phyloP scores from a whole-genome alignment of 139 green algal species.

The Coelastrella sp. region DNA sequence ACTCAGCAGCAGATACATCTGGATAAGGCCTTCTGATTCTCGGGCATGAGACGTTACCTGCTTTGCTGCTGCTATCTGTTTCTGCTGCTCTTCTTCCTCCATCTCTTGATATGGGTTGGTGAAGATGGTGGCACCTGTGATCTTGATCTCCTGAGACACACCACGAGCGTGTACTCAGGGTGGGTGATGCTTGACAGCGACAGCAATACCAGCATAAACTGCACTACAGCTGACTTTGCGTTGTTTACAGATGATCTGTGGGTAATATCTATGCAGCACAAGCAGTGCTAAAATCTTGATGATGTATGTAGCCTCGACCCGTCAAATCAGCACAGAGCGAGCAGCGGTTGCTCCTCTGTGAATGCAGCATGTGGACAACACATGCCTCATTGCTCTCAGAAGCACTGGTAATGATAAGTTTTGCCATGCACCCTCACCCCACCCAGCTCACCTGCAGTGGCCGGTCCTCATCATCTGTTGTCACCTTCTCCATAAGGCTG shows the following conservation, averaged over 20 bases:
- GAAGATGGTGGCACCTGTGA: slow-evolving; percentile 88
- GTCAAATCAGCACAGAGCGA: not conserved
- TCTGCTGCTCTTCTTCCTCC: slow-evolving; percentile 75
- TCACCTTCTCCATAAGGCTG: slow-evolving; percentile 85
- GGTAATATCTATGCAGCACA: no score
- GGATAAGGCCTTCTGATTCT: not conserved
- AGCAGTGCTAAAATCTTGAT: no score
- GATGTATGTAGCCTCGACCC: not conserved
- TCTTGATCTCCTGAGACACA: slow-evolving; percentile 73
- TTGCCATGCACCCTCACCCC: not conserved
- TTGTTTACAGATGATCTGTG: no score
- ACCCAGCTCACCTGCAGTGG: slow-evolving; percentile 65
- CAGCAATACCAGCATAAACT: no score
- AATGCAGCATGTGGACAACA: no score
- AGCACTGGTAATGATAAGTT: not conserved
- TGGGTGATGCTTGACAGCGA: no score
- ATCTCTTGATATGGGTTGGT: slow-evolving; percentile 94
- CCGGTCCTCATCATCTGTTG: slow-evolving; percentile 88
- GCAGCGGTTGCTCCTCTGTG: no score
- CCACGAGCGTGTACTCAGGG: no score
- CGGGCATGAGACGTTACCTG: slow-evolving; percentile 25
- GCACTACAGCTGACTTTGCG: no score
- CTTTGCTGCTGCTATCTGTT: slow-evolving; percentile 56
- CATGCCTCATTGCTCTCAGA: no score
- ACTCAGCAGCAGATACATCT: not conserved